Evolutionary conservation across 768 basidiomycete species (phyloP).

Genomic region (Agrocybe pediades): DNA sequence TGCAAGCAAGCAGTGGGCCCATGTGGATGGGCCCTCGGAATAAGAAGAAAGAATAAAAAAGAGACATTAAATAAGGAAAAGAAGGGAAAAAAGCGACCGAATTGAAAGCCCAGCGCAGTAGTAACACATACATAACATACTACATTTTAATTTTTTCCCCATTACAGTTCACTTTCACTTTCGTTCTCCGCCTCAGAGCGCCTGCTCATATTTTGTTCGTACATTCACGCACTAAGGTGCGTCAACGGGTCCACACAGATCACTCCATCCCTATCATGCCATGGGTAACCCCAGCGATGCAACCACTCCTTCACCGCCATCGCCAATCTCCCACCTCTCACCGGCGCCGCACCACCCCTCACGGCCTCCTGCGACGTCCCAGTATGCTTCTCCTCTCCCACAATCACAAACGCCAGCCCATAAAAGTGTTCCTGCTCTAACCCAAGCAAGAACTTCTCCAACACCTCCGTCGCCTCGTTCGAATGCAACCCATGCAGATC

Average conservation of each 20-base stretch:
- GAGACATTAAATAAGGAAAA: too few species aligned
- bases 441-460: conserved; percentile 86
- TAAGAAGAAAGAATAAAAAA: too few species aligned
- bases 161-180: too few species aligned
- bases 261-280: conserved; percentile 90
- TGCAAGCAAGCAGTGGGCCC: too few species aligned
- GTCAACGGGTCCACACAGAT: conserved; percentile 88
- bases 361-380: conserved; percentile 90
- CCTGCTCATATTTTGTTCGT: too few species aligned
- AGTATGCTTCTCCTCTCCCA: conserved; percentile 96
- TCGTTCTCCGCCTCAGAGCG: too few species aligned
- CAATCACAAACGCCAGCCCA: conserved; percentile 89
- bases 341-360: conserved; percentile 78
- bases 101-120: too few species aligned
- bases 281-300: conserved; percentile 94
- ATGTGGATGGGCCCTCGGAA: too few species aligned
- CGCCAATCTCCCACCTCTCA: conserved; percentile 59
- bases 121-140: too few species aligned
- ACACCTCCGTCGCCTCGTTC: conserved; percentile 87
- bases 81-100: too few species aligned
- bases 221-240: conserved; percentile 52
- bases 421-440: conserved; percentile 87
- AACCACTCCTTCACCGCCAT: conserved; percentile 90
- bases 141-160: too few species aligned
- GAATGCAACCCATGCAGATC: conserved; percentile 95